phyloP scores from a whole-genome alignment of 768 basidiomycete genomes.

The Trametes elegans region DNA sequence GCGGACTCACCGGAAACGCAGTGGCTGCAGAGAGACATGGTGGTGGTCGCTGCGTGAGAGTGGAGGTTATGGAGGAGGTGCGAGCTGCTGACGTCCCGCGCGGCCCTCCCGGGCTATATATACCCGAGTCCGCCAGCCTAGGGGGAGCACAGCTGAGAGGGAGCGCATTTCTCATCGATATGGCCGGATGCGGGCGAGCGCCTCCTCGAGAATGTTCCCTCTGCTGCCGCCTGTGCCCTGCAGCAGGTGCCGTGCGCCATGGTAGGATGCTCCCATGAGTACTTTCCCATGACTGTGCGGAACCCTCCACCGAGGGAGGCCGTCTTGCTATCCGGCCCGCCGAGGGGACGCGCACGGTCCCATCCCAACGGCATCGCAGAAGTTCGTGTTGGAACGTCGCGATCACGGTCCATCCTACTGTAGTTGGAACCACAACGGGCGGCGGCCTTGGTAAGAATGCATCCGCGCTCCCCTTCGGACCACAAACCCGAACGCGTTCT shows the following conservation, averaged over 20 bases:
- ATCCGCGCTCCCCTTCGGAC: no score
- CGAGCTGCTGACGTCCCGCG: not conserved
- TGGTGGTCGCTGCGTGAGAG: not conserved
- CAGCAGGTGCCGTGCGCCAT: not conserved
- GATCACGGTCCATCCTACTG: no score
- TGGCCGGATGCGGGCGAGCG: not conserved
- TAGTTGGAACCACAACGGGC: no score
- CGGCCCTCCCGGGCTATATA: slow-evolving; percentile 1
- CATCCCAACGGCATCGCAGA: no score
- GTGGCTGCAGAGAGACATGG: slow-evolving; percentile 54
- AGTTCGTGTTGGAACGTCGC: no score
- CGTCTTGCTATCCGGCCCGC: not conserved
- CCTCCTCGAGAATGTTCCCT: slow-evolving; percentile 1
- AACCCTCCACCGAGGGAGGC: not conserved
- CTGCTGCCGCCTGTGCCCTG: no score
- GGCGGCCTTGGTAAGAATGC: no score
- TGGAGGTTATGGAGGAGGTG: not conserved
- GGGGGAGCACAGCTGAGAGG: no score
- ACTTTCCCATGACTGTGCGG: not conserved
- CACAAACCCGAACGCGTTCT: no score
- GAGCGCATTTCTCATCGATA: slow-evolving; percentile 5
- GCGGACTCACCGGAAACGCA: slow-evolving; percentile 49
- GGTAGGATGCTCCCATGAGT: slow-evolving; percentile 6
- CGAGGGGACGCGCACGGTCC: not conserved
- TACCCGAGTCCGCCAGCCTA: no score